Base-by-base conservation (phyloP, 371 early-diverging fungal genomes). In the Apophysomyces ossiformis region DNA sequence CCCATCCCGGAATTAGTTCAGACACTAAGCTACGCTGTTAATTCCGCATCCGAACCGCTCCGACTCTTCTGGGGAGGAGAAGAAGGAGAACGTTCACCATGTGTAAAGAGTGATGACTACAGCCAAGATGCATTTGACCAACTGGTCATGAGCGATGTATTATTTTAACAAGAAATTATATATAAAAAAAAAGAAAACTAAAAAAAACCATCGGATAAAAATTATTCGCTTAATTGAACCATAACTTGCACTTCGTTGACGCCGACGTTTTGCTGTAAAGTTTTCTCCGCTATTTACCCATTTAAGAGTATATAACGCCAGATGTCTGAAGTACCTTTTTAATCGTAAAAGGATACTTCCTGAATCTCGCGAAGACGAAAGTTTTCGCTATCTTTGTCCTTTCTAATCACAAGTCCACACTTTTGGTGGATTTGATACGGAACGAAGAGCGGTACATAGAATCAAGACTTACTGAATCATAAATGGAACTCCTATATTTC, bases 1-100 rank as follows among this genome's bases (percentile, higher is more conserved):
- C 64, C 64, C 7, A 39, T 64, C 9, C 58, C 57, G 9, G 64
- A 44, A n/a, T 35, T 64, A 13, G 37, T 61, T 18, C 61, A 67
- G 13, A 35, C 45, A 5, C 43, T 61, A 15, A 58, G 57, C 16
- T 5, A 57, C 12, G 60, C 60, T 15, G 12, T 12, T 7, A 45
- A 60, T 58, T 46, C 60, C 37, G 32, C 18, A 60, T 12, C 37
- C 43, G 8, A 45, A 13, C 37, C 54, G 11, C 16, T 44, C 32
- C 46, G 45, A 11, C 39, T 54, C 4, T 64, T 58, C 26, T 64
- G 64, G 64, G 64, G 64, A 18, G 57, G 57, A 4, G 54, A 57
- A 37, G 32, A 37, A 5, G 58, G 32, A 26, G 32, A 64, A 18
- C 16, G 21, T 7, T 16, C 16, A 21, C 54, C 54, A 18, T 50